These are phyloP conservation scores for Atalantia buxifolia DNA, from an alignment of 345 rosid species.

Conservation along the genomic window DNA sequence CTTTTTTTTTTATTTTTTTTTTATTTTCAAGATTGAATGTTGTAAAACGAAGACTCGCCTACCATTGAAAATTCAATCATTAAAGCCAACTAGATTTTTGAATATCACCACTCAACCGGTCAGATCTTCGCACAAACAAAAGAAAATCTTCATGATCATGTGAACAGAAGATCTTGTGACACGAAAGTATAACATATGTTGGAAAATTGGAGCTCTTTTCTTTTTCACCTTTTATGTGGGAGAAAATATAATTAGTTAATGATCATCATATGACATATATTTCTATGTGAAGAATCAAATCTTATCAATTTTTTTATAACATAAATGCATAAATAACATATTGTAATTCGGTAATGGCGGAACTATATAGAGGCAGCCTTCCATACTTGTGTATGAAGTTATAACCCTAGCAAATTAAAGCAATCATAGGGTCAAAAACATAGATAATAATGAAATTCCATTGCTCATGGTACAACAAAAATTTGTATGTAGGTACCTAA, in stretches of 20 bases:
- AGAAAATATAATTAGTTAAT: no score
- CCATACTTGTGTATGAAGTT: neutral
- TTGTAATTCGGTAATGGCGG: no score
- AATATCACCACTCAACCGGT: constrained; percentile 1
- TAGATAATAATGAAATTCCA: neutral
- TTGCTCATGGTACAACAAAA: neutral
- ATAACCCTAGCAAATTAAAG: neutral
- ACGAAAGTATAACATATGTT: no score
- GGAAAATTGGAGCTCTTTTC: neutral
- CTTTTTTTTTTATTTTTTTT: neutral
- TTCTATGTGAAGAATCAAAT: no score
- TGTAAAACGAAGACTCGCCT: neutral
- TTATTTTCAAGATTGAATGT: no score
- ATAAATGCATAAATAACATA: no score
- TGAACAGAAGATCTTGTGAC: neutral
- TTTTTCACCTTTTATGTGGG: no score
- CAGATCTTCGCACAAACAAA: neutral
- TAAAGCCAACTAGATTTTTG: neutral
- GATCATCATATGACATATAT: no score
- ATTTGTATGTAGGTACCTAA: neutral
- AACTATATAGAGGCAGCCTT: no score
- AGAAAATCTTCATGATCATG: neutral
- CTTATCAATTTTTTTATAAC: no score
- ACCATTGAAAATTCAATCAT: neutral
- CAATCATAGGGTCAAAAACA: neutral